Evolutionary conservation across 1,284 basidiomycete species (phyloP).

Genomic region (Ustilago nuda): DNA sequence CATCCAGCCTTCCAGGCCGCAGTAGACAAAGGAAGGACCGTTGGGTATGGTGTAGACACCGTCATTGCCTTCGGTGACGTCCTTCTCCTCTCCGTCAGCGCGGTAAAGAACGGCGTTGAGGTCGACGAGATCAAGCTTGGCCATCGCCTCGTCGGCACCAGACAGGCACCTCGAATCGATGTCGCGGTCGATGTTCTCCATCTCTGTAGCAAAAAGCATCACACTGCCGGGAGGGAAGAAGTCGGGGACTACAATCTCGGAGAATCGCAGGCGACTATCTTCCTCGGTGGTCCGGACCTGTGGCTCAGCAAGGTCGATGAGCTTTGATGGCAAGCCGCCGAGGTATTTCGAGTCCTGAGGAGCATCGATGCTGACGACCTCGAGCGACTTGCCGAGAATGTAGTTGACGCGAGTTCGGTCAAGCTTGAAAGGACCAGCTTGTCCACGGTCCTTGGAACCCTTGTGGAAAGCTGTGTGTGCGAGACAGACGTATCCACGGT

Average conservation of each 20-base stretch:
- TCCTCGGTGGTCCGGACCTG: slow-evolving; percentile 36
- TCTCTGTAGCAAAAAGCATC: slow-evolving; percentile 62
- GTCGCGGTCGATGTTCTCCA: slow-evolving; percentile 54
- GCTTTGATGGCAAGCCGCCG: slow-evolving; percentile 53
- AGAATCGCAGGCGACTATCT: slow-evolving; percentile 40
- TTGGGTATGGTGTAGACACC: slow-evolving; percentile 59
- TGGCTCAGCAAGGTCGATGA: slow-evolving; percentile 56
- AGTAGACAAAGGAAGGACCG: slow-evolving; percentile 53
- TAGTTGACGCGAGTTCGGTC: slow-evolving; percentile 54
- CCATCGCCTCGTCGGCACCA: slow-evolving; percentile 59
- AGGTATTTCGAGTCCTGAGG: slow-evolving; percentile 44
- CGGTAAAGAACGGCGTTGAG: slow-evolving; percentile 64
- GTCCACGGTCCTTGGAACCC: slow-evolving; percentile 50
- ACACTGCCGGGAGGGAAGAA: slow-evolving; percentile 63
- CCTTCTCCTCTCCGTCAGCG: slow-evolving; percentile 64
- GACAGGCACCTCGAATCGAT: slow-evolving; percentile 52
- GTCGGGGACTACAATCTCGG: slow-evolving; percentile 61
- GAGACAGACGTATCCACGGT: slow-evolving; percentile 58
- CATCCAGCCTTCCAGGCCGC: slow-evolving; percentile 66
- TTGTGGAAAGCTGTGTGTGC: slow-evolving; percentile 63
- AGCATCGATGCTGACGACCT: slow-evolving; percentile 37
- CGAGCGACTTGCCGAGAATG: slow-evolving; percentile 60
- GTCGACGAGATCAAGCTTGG: slow-evolving; percentile 55
- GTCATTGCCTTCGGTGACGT: slow-evolving; percentile 57
- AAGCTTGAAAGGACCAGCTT: slow-evolving; percentile 56